Evolutionary conservation across 371 early-diverging fungal species (phyloP).

Genomic region (Syncephalastrum monosporum): DNA sequence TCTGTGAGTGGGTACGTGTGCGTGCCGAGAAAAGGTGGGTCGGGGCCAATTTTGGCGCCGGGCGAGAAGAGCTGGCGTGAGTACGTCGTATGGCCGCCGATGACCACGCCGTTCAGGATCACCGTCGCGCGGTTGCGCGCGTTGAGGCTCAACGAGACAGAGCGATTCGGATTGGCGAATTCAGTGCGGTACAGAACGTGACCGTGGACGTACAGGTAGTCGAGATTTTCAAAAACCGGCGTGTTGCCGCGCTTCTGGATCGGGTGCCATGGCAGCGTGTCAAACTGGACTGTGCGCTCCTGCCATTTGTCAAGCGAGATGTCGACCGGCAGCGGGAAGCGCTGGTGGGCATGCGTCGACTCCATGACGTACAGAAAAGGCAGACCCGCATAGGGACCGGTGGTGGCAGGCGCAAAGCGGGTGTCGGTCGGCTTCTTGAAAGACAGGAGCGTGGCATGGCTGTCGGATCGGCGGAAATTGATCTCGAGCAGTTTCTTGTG

Average conservation of each 20-base stretch:
- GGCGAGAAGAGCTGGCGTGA: conserved; percentile 59
- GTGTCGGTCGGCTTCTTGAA: conserved; percentile 18
- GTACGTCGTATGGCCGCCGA: conserved; percentile 82
- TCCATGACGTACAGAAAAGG: conserved; percentile 23
- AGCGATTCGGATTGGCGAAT: conserved; percentile 21
- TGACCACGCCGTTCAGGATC: conserved; percentile 62
- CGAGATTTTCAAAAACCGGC: conserved; percentile 43
- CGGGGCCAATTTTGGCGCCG: conserved; percentile 77
- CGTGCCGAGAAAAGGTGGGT: conserved; percentile 56
- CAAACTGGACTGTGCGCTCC: conserved; percentile 31
- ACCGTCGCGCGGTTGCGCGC: conserved; percentile 71
- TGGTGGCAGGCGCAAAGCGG: conserved; percentile 5
- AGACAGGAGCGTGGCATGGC: conserved; percentile 27
- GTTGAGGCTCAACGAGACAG: conserved; percentile 56
- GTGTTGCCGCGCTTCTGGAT: conserved; percentile 24
- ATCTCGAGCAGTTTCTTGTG: conserved; percentile 22
- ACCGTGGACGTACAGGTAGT: conserved; percentile 64
- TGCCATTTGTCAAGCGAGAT: conserved; percentile 29
- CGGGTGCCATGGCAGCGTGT: conserved; percentile 41
- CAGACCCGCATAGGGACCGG: conserved; percentile 19
- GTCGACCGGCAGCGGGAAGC: conserved; percentile 18
- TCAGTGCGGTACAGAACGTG: conserved; percentile 62
- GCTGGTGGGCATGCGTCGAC: conserved; percentile 17
- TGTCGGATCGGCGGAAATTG: conserved; percentile 27
- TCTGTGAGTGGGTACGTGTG: conserved; percentile 45